Percentiles rank a stretch among this genome's conserved stretches.
Conservation (phyloP, 176 grass and related monocot genomes). For the Eremochloa ophiuroides region DNA sequence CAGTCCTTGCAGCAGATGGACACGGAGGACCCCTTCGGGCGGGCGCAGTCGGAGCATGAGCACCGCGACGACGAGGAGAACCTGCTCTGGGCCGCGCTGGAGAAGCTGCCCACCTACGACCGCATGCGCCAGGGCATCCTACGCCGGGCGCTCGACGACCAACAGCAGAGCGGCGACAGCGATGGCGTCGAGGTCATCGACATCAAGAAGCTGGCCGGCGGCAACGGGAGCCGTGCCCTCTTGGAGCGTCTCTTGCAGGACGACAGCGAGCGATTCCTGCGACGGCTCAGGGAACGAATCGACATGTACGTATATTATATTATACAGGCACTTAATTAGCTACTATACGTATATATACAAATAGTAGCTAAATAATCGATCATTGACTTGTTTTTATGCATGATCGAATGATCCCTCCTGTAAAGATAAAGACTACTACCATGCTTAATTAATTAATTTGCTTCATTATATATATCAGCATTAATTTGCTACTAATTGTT, state of each 20-base stretch:
- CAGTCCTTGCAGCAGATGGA: conserved; percentile 34
- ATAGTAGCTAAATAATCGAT: too few species aligned
- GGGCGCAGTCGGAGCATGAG: background rate
- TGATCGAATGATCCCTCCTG: too few species aligned
- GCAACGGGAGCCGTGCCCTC: conserved; percentile 5
- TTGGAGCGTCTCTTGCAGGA: conserved; percentile 56
- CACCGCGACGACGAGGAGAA: conserved; percentile 78
- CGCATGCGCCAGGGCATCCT: conserved; percentile 61
- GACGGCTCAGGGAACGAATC: conserved; percentile 42
- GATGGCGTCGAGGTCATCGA: conserved; percentile 38
- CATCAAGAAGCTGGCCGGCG: conserved; percentile 32
- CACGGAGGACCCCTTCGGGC: conserved; percentile 48
- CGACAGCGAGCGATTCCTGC: conserved; percentile 68
- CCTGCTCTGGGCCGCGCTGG: conserved; percentile 75
- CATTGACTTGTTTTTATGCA: too few species aligned
- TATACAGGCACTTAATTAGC: too few species aligned
- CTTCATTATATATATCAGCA: too few species aligned
- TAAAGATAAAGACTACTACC: too few species aligned
- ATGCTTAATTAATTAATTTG: too few species aligned
- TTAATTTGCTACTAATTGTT: too few species aligned
- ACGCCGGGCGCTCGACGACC: conserved; percentile 16
- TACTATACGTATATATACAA: too few species aligned
- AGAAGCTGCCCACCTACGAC: conserved; percentile 98
- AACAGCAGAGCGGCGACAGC: background rate
- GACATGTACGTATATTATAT: too few species aligned